Evolutionary conservation across 2,329 filamentous ascomycete genomes (phyloP), one percentile per base, ranked within the genome.

Genomic region (Fusarium armeniacum): DNA sequence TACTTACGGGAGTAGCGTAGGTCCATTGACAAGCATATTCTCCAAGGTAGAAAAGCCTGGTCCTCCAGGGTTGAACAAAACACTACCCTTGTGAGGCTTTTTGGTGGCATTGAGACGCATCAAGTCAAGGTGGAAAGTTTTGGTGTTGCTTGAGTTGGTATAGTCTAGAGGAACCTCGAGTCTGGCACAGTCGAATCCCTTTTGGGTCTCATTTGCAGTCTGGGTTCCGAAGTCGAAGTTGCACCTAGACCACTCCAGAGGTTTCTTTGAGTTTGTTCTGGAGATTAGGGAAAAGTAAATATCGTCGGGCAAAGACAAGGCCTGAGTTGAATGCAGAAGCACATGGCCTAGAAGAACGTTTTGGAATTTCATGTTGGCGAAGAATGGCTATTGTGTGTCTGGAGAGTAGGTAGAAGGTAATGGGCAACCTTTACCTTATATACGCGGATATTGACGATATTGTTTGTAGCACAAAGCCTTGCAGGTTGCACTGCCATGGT

Each of bases 111-210:
- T 75, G 11, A 77, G 66, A 20, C 67, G 78, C 22, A 80, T 49
- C 1, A 83, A 64, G 22, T 79, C 70, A 5, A 83, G 71, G 0
- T 66, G 53, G 8, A 82, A 58, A 0, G 72, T 78, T 36, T 76
- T 59, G 22, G 60, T 69, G 10, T 69, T 73, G 30, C 71, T 53
- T 2, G 44, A n/a, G 8, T 75, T 50, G 1, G 76, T 77, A 51
- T 83, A 83, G 65, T 83, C 81, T 5, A 83, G 76, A 4, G 81
- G 81, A 0, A 83, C 81, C 0, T 66, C 49, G 18, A 83, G 62
- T n/a, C 63, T 78, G 7, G 75, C 78, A 63, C 81, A 83, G 15
- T 79, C 70, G 47, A 12, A 43, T 0, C 6, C 2, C 11, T 36
- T 45, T 7, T 67, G 62, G 0, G 0, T 4, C 0, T 35, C 16